Percentiles rank a stretch among this genome's conserved stretches.
phyloP scores from a whole-genome alignment of 345 rosid genomes.

The Cardiospermum halicacabum region DNA sequence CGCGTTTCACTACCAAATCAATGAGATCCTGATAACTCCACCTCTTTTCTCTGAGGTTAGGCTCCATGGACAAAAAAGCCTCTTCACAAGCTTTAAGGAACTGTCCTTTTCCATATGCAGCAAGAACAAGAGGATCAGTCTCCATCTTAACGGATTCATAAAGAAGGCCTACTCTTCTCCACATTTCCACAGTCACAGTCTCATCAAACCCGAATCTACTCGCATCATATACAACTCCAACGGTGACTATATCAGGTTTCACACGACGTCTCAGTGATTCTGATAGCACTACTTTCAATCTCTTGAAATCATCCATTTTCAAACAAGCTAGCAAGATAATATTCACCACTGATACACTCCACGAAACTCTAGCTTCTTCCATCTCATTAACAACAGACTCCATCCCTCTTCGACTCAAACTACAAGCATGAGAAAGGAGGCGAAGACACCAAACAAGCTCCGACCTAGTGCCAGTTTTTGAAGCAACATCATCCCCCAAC shows the following conservation, averaged over 20 bases:
- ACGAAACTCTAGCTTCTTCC: slow-evolving; percentile 44
- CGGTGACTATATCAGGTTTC: slow-evolving; percentile 60
- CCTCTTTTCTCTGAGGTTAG: slow-evolving; percentile 25
- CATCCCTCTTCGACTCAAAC: slow-evolving; percentile 58
- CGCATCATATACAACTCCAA: slow-evolving; percentile 55
- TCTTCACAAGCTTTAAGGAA: slow-evolving; percentile 52
- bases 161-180: slow-evolving; percentile 54
- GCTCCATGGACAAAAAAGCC: slow-evolving; percentile 29
- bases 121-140: slow-evolving; percentile 54
- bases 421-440: slow-evolving; percentile 56
- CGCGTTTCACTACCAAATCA: slow-evolving; percentile 29
- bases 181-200: slow-evolving; percentile 32
- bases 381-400: slow-evolving; percentile 43
- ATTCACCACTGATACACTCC: slow-evolving; percentile 48
- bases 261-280: slow-evolving; percentile 26
- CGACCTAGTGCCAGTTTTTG: slow-evolving; percentile 34
- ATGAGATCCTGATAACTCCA: slow-evolving; percentile 48
- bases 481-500: slow-evolving; percentile 40
- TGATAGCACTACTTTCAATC: slow-evolving; percentile 30
- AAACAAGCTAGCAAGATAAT: slow-evolving; percentile 42
- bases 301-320: slow-evolving; percentile 53
- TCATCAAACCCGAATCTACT: slow-evolving; percentile 34
- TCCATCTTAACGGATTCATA: slow-evolving; percentile 38
- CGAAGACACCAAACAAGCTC: slow-evolving; percentile 59
- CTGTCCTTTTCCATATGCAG: slow-evolving; percentile 52